Conservation (phyloP, 176 grass and related monocot genomes). For the Avena eriantha region DNA sequence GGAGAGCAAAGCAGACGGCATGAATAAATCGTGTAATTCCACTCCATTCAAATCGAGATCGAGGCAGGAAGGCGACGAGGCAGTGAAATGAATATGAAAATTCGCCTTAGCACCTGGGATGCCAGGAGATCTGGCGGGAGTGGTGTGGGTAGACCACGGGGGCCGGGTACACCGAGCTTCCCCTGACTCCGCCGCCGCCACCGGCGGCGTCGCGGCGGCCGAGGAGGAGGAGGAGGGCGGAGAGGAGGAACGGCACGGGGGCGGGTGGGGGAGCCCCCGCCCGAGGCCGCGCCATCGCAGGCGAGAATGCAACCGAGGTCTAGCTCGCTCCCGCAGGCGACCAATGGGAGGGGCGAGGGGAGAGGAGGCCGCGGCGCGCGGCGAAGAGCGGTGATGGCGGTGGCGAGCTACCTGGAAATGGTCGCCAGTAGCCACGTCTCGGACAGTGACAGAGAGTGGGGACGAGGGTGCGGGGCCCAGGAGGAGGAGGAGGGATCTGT, state of each 20-base stretch:
- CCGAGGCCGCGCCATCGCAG: conserved; percentile 21
- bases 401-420: conserved; percentile 39
- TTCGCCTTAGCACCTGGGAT: conserved; percentile 63
- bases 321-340: background rate
- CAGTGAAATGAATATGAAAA: background rate
- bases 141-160: conserved; percentile 62
- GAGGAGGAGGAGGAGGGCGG: background rate
- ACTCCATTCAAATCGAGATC: conserved; percentile 29
- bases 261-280: background rate
- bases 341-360: no score
- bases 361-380: conserved; percentile 11
- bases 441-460: background rate
- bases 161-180: conserved; percentile 49
- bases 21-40: conserved; percentile 16
- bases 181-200: conserved; percentile 18
- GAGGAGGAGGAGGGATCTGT: background rate
- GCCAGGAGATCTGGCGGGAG: conserved; percentile 83
- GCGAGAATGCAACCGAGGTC: background rate
- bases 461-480: background rate
- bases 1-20: no score
- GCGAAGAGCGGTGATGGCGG: conserved; percentile 27
- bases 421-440: conserved; percentile 28
- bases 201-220: background rate
- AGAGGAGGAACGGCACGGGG: conserved; percentile 1
- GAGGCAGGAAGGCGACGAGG: conserved; percentile 4